Percentiles rank a stretch among this genome's conserved stretches.
These are phyloP conservation scores for Penicillium coffeae DNA, from an alignment of 495 filamentous ascomycete genomes.

Conservation along the genomic window DNA sequence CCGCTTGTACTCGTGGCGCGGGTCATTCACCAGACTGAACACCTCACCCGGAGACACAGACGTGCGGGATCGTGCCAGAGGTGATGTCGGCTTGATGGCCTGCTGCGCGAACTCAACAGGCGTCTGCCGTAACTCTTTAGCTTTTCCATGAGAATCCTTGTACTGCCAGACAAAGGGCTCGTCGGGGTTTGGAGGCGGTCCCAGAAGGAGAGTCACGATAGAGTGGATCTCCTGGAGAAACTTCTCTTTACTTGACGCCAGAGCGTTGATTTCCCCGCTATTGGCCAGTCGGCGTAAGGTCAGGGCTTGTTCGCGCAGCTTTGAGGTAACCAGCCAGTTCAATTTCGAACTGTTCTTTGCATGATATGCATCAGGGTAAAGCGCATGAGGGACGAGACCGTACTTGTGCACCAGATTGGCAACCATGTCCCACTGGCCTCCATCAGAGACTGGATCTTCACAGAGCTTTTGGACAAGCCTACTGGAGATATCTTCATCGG, in stretches of 20 bases:
- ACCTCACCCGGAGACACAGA: conserved; percentile 36
- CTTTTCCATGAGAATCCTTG: conserved; percentile 61
- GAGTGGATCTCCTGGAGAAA: conserved; percentile 76
- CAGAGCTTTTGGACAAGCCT: conserved; percentile 66
- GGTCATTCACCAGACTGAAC: conserved; percentile 81
- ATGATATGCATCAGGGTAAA: conserved; percentile 79
- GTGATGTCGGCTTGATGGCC: conserved; percentile 3
- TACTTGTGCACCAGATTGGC: conserved; percentile 83
- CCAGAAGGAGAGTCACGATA: conserved; percentile 73
- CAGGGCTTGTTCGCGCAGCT: conserved; percentile 79
- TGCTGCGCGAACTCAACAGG: conserved; percentile 61
- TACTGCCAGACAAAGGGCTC: conserved; percentile 74
- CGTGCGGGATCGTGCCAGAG: conserved; percentile 9
- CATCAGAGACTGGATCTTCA: conserved; percentile 65
- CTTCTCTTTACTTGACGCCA: conserved; percentile 57
- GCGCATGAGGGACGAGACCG: conserved; percentile 70
- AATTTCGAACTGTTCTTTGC: conserved; percentile 64
- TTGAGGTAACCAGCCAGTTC: conserved; percentile 74
- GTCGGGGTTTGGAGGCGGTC: conserved; percentile 64
- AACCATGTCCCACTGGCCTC: conserved; percentile 92
- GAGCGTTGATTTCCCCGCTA: conserved; percentile 5
- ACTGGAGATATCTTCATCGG: conserved; percentile 59
- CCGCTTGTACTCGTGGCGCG: conserved; percentile 64
- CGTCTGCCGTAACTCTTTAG: conserved; percentile 54
- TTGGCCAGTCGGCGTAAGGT: conserved; percentile 52